Percentiles rank a stretch among this genome's conserved stretches.
phyloP scores from a whole-genome alignment of 1,284 basidiomycete species.

The Fomitopsis palustris region DNA sequence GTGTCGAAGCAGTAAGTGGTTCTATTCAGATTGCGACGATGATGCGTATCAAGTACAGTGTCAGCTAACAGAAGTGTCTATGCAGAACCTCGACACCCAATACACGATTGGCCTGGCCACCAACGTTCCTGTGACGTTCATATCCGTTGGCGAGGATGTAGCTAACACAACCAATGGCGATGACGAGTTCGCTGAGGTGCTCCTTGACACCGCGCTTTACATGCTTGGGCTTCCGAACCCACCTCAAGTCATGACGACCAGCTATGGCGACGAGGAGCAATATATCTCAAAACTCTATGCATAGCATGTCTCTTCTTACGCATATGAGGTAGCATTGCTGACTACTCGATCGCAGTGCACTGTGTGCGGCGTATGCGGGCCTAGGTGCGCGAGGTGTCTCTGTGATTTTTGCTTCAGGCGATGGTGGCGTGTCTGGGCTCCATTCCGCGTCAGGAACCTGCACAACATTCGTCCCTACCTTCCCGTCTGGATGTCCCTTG shows the following conservation, averaged over 20 bases:
- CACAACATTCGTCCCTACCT: slow-evolving; percentile 55
- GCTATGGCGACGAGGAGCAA: slow-evolving; percentile 56
- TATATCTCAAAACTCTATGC: slow-evolving; percentile 45
- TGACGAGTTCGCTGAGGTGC: slow-evolving; percentile 19
- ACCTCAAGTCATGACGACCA: slow-evolving; percentile 31
- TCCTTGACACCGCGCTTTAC: slow-evolving; percentile 30
- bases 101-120: slow-evolving; percentile 60
- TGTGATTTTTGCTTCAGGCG: slow-evolving; percentile 64
- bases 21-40: neutral
- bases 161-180: too few relatives aligned
- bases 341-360: slow-evolving; percentile 11
- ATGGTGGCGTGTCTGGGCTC: slow-evolving; percentile 56
- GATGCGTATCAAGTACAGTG: too few relatives aligned
- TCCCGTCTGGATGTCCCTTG: slow-evolving; percentile 60
- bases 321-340: slow-evolving; percentile 16
- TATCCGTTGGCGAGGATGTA: slow-evolving; percentile 17
- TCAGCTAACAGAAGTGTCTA: too few relatives aligned
- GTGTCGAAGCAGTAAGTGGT: slow-evolving; percentile 16
- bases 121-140: slow-evolving; percentile 31
- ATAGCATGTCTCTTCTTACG: slow-evolving; percentile 37
- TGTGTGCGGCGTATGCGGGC: slow-evolving; percentile 29
- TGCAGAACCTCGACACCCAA: slow-evolving; percentile 54
- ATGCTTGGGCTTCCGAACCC: slow-evolving; percentile 28
- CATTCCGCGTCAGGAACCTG: slow-evolving; percentile 41
- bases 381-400: slow-evolving; percentile 57